A percentile compares a stretch with the other conserved stretches of the same genome.
Evolutionary conservation across 2,329 filamentous ascomycete species (phyloP).

Genomic region (Mycogone perniciosa): DNA sequence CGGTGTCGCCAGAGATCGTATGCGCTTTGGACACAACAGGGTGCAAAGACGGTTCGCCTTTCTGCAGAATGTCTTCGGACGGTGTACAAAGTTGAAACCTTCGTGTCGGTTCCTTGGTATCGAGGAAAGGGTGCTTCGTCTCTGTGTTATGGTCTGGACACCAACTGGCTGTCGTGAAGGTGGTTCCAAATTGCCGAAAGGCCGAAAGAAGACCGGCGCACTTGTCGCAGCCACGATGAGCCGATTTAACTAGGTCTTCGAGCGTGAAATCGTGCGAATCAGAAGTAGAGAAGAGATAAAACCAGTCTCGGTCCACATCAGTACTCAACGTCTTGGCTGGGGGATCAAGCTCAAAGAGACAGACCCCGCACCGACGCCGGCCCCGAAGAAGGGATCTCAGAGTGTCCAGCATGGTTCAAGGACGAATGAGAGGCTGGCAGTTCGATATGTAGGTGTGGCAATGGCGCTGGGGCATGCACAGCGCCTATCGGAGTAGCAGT

Average conservation of each 20-base stretch:
- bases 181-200: not conserved
- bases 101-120: not conserved
- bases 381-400: not conserved
- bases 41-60: not conserved
- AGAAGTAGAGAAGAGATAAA: conserved; percentile 1
- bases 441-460: too few species aligned
- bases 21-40: not conserved
- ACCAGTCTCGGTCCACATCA: not conserved
- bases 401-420: not conserved
- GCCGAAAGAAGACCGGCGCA: conserved; percentile 5
- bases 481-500: too few species aligned
- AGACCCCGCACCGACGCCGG: conserved; percentile 6
- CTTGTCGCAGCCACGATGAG: conserved; percentile 1
- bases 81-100: conserved; percentile 5
- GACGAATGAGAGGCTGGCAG: too few species aligned
- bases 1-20: not conserved
- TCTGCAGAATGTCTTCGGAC: not conserved
- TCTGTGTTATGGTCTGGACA: not conserved
- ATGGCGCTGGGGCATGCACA: too few species aligned
- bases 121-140: not conserved
- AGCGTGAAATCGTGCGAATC: conserved; percentile 3
- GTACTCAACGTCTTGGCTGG: not conserved
- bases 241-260: not conserved
- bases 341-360: conserved; percentile 8
- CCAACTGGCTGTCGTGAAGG: conserved; percentile 1